Evolutionary conservation across 805 yeast species (phyloP), one percentile per base, ranked within the genome.

Genomic region (Clavispora santaluciae): DNA sequence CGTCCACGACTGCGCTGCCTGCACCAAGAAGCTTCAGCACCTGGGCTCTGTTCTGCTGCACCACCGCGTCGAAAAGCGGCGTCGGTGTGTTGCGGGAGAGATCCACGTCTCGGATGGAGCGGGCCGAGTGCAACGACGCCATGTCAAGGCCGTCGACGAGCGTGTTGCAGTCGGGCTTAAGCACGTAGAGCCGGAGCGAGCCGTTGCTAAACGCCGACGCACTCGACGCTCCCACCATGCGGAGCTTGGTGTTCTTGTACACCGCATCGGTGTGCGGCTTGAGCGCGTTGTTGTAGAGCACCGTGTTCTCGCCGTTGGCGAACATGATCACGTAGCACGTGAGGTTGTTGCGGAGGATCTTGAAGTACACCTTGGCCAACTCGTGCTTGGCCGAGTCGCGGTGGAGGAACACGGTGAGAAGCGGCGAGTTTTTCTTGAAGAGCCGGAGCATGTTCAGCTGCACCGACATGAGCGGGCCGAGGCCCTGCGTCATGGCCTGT

Each of bases 131-230:
- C 13, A 39, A 17, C 11, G 17, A n/a, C 6, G 49, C 45, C 5
- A 36, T n/a, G 13, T 38, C 45, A n/a, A 60, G 39, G 13, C 51
- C 55, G 39, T 60, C 62, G 5, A 51, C 50, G 7, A 63, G 51
- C 11, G 51, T 34, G 1, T 50, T 46, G n/a, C 56, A 43, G 5
- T 43, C 40, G 6, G 44, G 38, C 5, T 43, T 36, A 44, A 63
- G 42, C 11, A 59, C 53, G 33, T 46, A 54, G 25, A 59, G 38
- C 28, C 55, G 50, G 26, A 61, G 49, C n/a, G 57, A 44, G 1
- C 63, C 62, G 35, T 56, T 60, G 10, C 66, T 66, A 44, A 64
- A 64, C 18, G 68, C 61, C 6, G 65, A 50, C 3, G 60, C 59
- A 0, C 66, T 66, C 15, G 68, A 55, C 1, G 61, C 59, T 2